phyloP scores from a whole-genome alignment of 208 protist species.

The Leptomonas seymouri region DNA sequence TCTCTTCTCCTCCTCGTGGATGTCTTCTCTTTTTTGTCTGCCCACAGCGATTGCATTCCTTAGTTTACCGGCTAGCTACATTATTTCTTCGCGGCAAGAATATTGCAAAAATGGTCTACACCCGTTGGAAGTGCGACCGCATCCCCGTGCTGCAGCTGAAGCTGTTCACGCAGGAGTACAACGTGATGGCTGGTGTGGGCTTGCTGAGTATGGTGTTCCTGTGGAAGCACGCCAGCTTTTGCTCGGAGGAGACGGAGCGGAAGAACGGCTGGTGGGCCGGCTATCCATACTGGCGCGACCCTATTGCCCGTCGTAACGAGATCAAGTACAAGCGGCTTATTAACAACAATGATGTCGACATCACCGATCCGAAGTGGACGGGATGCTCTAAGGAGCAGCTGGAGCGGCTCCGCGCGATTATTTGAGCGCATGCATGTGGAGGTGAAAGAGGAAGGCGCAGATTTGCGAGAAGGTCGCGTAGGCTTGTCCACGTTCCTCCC shows the following conservation, averaged over 20 bases:
- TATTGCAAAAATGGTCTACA: constrained; percentile 84
- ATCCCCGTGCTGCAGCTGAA: constrained; percentile 84
- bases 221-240: constrained; percentile 84
- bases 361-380: constrained; percentile 91
- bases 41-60: background rate
- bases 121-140: constrained; percentile 93
- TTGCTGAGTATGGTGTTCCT: constrained; percentile 79
- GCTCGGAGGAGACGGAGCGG: constrained; percentile 92
- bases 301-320: constrained; percentile 89
- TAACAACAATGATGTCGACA: constrained; percentile 87
- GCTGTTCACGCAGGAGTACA: constrained; percentile 89
- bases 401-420: constrained; percentile 58
- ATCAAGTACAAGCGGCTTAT: constrained; percentile 87
- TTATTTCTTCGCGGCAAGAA: constrained; percentile 5
- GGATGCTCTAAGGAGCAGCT: constrained; percentile 84
- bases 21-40: background rate
- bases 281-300: constrained; percentile 93
- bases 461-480: background rate
- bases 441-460: background rate
- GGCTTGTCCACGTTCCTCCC: background rate
- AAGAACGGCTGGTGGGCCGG: constrained; percentile 87
- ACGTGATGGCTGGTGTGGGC: constrained; percentile 65
- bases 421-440: constrained; percentile 34
- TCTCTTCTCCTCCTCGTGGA: constrained; percentile 6
- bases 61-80: constrained; percentile 1